These are phyloP conservation scores for Capsella bursapastoris DNA, from an alignment of 345 rosid genomes.

Conservation along the genomic window DNA sequence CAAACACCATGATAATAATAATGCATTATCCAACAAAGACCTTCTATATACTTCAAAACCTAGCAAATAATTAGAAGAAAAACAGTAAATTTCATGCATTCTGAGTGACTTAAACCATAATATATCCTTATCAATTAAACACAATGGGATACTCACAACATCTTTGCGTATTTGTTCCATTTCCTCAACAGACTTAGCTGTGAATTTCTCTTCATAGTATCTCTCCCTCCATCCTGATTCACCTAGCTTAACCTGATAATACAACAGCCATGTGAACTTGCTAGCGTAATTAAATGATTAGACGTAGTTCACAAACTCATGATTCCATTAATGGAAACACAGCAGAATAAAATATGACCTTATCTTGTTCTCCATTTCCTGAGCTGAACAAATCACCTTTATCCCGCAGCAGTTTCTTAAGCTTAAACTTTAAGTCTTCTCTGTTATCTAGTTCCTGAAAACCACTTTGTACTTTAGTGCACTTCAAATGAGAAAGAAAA, in stretches of 20 bases:
- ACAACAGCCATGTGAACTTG: slow-evolving; percentile 22
- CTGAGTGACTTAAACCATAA: slow-evolving; percentile 4
- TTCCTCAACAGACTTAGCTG: slow-evolving; percentile 64
- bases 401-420: slow-evolving; percentile 68
- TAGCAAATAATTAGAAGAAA: slow-evolving; percentile 34
- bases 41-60: slow-evolving; percentile 87
- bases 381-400: slow-evolving; percentile 77
- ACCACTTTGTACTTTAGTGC: slow-evolving; percentile 5
- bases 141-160: slow-evolving; percentile 65
- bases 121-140: slow-evolving; percentile 20
- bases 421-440: slow-evolving; percentile 73
- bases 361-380: slow-evolving; percentile 65
- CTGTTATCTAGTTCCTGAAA: slow-evolving; percentile 63
- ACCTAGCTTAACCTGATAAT: slow-evolving; percentile 73
- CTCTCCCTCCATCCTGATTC: slow-evolving; percentile 94
- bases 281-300: slow-evolving; percentile 1
- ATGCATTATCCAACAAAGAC: slow-evolving; percentile 97
- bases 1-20: slow-evolving; percentile 96
- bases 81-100: slow-evolving; percentile 22
- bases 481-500: slow-evolving; percentile 21
- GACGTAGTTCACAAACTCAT: slow-evolving; percentile 18
- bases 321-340: not conserved
- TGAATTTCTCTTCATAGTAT: slow-evolving; percentile 87
- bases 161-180: slow-evolving; percentile 75
- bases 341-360: slow-evolving; percentile 53